Percentiles rank a stretch among this genome's conserved stretches.
Evolutionary conservation across 768 basidiomycete species (phyloP).

Genomic region (Lactifluus piperatus): DNA sequence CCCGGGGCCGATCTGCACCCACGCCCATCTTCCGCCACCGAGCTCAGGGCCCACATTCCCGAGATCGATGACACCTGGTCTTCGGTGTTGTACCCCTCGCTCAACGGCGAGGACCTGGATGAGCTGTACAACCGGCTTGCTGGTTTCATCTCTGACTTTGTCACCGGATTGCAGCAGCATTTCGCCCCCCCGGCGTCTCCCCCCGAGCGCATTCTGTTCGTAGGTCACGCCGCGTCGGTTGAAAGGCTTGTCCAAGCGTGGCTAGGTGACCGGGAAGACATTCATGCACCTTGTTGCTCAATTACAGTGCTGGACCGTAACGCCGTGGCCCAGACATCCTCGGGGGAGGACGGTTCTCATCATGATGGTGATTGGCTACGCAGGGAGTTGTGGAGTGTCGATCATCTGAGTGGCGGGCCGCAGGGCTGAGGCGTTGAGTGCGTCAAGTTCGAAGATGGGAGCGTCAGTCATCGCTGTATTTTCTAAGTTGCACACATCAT

Average conservation of each 20-base stretch:
- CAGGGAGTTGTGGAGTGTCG: constrained; percentile 43
- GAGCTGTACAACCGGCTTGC: constrained; percentile 53
- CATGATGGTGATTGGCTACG: constrained; percentile 39
- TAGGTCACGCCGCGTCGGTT: constrained; percentile 69
- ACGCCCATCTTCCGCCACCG: constrained; percentile 50
- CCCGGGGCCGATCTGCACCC: constrained; percentile 68
- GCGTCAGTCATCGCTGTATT: constrained; percentile 33
- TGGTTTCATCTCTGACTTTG: constrained; percentile 44
- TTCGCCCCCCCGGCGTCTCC: constrained; percentile 28
- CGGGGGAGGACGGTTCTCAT: constrained; percentile 20
- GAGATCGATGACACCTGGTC: constrained; percentile 53
- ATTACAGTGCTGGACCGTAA: constrained; percentile 46
- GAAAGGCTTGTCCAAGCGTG: constrained; percentile 59
- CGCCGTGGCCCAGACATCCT: constrained; percentile 11
- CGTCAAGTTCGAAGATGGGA: constrained; percentile 48
- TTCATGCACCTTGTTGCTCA: constrained; percentile 79
- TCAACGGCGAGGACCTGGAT: constrained; percentile 61
- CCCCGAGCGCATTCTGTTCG: constrained; percentile 48
- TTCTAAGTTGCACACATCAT: not conserved
- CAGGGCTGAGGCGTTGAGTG: constrained; percentile 83
- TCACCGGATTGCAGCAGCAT: constrained; percentile 40
- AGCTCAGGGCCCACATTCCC: constrained; percentile 46
- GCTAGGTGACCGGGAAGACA: constrained; percentile 40
- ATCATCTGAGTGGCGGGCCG: constrained; percentile 49
- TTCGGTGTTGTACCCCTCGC: constrained; percentile 59